Percentiles rank a stretch among this genome's conserved stretches.
Evolutionary conservation across 495 filamentous ascomycete species (phyloP).

Genomic region (Tuber indicum): DNA sequence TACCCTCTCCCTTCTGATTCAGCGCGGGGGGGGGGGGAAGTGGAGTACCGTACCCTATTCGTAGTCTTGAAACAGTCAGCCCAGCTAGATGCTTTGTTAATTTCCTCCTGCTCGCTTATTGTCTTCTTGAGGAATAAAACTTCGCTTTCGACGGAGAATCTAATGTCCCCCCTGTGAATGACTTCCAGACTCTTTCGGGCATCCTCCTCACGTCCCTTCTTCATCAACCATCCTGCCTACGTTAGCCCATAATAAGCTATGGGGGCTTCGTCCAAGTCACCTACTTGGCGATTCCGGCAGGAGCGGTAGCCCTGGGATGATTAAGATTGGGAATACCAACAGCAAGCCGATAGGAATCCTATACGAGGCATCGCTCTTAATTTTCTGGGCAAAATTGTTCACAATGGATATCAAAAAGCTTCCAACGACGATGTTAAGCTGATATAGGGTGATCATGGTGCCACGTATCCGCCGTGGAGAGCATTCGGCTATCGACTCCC

Average conservation of each 20-base stretch:
- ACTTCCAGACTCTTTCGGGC: slow-evolving; percentile 63
- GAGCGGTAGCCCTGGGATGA: slow-evolving; percentile 62
- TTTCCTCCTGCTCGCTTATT: slow-evolving; percentile 59
- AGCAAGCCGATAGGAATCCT: slow-evolving; percentile 74
- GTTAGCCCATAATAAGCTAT: background rate
- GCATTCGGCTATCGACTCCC: slow-evolving; percentile 15
- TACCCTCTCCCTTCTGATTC: slow-evolving; percentile 51
- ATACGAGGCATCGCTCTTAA: slow-evolving; percentile 57
- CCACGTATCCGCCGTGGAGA: slow-evolving; percentile 15
- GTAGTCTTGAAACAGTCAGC: slow-evolving; percentile 28
- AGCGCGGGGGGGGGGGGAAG: slow-evolving; percentile 18
- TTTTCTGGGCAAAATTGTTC: slow-evolving; percentile 65
- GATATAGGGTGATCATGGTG: slow-evolving; percentile 54
- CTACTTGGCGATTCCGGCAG: slow-evolving; percentile 64
- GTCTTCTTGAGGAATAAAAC: slow-evolving; percentile 25
- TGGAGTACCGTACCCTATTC: slow-evolving; percentile 31
- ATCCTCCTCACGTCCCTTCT: slow-evolving; percentile 57
- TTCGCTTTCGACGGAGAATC: slow-evolving; percentile 57
- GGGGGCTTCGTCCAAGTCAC: background rate
- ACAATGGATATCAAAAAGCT: slow-evolving; percentile 77
- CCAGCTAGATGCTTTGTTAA: slow-evolving; percentile 53
- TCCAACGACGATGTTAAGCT: slow-evolving; percentile 80
- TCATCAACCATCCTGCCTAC: slow-evolving; percentile 51
- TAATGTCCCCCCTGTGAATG: slow-evolving; percentile 60
- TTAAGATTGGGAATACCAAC: slow-evolving; percentile 67